Conservation (phyloP, 2,329 filamentous ascomycete species). For the Ceratocystis eucalypticola region DNA sequence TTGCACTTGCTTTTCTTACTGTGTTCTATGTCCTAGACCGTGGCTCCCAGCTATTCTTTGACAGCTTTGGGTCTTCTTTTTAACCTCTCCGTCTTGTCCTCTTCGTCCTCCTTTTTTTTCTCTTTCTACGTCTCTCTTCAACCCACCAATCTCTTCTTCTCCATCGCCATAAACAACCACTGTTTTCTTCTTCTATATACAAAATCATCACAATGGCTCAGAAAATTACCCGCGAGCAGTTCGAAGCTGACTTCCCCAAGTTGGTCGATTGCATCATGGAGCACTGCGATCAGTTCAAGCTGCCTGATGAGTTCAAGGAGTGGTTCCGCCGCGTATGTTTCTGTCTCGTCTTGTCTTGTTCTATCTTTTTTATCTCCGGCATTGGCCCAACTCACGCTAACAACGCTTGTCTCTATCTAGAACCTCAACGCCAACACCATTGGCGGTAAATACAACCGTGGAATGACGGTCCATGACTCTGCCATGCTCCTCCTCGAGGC, state of each 20-base stretch:
- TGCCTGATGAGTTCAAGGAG: conserved; percentile 64
- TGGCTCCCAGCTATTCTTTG: neutral
- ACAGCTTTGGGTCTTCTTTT: neutral
- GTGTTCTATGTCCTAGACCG: neutral
- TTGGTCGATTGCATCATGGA: conserved; percentile 70
- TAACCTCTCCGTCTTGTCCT: neutral
- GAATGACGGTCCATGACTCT: conserved; percentile 93
- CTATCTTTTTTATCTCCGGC: neutral
- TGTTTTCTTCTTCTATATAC: too few relatives aligned
- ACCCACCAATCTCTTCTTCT: too few relatives aligned
- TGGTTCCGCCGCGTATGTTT: conserved; percentile 69
- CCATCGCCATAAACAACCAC: too few relatives aligned
- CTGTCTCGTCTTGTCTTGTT: neutral
- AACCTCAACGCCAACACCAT: conserved; percentile 73
- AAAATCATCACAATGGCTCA: conserved; percentile 30
- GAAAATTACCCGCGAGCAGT: conserved; percentile 67
- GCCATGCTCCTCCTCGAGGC: conserved; percentile 61
- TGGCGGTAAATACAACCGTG: conserved; percentile 96
- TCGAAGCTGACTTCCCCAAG: conserved; percentile 79
- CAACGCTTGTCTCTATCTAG: conserved; percentile 32
- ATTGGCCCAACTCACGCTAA: neutral
- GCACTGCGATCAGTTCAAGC: conserved; percentile 67
- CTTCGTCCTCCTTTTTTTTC: neutral
- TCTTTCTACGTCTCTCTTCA: too few relatives aligned
- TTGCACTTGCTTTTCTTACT: neutral